Evolutionary conservation across 2,329 filamentous ascomycete species (phyloP).

Genomic region (Paecilomyces sp.): DNA sequence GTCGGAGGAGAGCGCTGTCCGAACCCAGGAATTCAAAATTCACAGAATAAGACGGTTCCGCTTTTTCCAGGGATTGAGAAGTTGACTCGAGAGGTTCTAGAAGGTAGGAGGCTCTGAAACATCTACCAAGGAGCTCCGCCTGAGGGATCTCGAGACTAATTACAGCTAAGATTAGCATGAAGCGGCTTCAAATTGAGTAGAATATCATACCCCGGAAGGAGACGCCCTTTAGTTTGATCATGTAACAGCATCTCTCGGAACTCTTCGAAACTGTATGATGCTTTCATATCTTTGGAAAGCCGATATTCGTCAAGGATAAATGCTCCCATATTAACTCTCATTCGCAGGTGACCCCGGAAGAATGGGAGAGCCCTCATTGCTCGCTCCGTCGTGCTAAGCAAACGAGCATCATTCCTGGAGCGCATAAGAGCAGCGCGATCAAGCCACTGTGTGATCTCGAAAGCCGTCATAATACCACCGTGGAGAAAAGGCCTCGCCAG

Average conservation of each 20-base stretch:
- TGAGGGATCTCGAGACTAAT: constrained; percentile 17
- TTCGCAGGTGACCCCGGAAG: constrained; percentile 28
- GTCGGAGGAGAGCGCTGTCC: constrained; percentile 23
- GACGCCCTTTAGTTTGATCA: constrained; percentile 26
- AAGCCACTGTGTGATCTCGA: constrained; percentile 15
- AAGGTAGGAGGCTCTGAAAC: constrained; percentile 18
- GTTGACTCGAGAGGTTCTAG: constrained; percentile 18
- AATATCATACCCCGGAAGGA: constrained; percentile 28
- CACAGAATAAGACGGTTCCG: constrained; percentile 29
- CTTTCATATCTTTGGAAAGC: constrained; percentile 15
- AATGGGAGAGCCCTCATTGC: constrained; percentile 24
- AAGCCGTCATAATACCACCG: constrained; percentile 9
- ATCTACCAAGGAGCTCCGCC: constrained; percentile 20
- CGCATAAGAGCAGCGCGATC: constrained; percentile 13
- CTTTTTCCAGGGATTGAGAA: constrained; percentile 12
- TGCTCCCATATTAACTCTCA: constrained; percentile 37
- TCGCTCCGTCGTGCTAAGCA: constrained; percentile 21
- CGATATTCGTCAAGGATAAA: constrained; percentile 33
- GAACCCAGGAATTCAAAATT: constrained; percentile 33
- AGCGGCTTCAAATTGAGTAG: not conserved
- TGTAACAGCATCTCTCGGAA: constrained; percentile 34
- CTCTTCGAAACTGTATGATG: constrained; percentile 27
- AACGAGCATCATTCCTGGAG: constrained; percentile 21
- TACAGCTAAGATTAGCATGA: constrained; percentile 1
- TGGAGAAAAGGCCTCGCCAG: constrained; percentile 15